Conservation (phyloP, 1,284 basidiomycete genomes). For the Prillingera fragicola region DNA sequence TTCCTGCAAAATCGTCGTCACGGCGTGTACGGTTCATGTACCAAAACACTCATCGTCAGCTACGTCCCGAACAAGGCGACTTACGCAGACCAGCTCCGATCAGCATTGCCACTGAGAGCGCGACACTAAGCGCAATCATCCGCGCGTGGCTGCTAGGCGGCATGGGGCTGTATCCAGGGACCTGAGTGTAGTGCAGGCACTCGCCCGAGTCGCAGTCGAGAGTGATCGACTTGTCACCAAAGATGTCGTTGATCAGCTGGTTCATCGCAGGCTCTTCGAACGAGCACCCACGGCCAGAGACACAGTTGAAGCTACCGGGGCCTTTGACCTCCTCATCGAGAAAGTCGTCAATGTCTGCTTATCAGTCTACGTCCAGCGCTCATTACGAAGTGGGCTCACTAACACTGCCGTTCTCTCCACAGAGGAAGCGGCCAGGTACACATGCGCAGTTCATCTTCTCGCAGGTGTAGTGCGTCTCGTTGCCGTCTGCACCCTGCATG, state of each 20-base stretch:
- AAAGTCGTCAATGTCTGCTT: conserved; percentile 85
- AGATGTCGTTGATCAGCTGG: conserved; percentile 82
- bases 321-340: conserved; percentile 83
- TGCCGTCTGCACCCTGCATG: conserved; percentile 52
- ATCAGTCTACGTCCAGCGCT: background rate
- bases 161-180: conserved; percentile 83
- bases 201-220: conserved; percentile 84
- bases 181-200: conserved; percentile 87
- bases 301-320: conserved; percentile 81
- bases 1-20: conserved; percentile 63
- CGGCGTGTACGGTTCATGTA: conserved; percentile 70
- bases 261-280: conserved; percentile 98
- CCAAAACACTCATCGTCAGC: conserved; percentile 63
- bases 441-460: conserved; percentile 82
- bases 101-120: conserved; percentile 60
- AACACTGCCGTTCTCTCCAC: conserved; percentile 90
- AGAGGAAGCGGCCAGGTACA: conserved; percentile 86
- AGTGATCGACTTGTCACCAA: conserved; percentile 85
- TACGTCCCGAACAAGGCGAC: conserved; percentile 8
- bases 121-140: conserved; percentile 79
- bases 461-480: conserved; percentile 71
- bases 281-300: conserved; percentile 63
- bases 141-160: conserved; percentile 69
- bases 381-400: conserved; percentile 54
- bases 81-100: conserved; percentile 50